These are phyloP conservation scores for Bipolaris cookei DNA, from an alignment of 2,329 filamentous ascomycete species.

Conservation along the genomic window DNA sequence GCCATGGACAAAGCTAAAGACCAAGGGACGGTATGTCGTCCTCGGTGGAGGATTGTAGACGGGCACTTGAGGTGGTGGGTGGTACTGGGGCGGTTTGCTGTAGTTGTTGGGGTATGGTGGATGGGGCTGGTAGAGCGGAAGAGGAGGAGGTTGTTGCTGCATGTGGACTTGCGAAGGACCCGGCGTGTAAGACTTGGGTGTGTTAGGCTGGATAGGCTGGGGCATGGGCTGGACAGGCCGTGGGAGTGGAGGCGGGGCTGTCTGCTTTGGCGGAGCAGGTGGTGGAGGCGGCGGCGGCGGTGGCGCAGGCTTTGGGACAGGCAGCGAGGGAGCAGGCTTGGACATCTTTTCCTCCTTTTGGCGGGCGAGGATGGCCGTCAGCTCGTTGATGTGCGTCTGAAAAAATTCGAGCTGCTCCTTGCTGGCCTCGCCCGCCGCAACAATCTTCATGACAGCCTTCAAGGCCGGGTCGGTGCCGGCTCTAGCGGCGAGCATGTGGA, in stretches of 20 bases:
- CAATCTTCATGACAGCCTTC: constrained; percentile 81
- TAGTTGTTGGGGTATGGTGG: constrained; percentile 32
- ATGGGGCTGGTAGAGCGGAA: constrained; percentile 26
- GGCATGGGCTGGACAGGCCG: constrained; percentile 24
- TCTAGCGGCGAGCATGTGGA: constrained; percentile 76
- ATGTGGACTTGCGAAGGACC: constrained; percentile 15
- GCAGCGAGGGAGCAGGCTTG: constrained; percentile 27
- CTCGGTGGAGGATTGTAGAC: constrained; percentile 50
- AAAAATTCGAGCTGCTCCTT: constrained; percentile 76
- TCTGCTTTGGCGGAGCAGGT: constrained; percentile 18
- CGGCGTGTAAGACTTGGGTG: constrained; percentile 14
- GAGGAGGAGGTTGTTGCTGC: constrained; percentile 31
- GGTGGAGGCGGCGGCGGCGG: constrained; percentile 20
- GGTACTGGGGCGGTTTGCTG: constrained; percentile 31
- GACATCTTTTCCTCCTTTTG: constrained; percentile 47
- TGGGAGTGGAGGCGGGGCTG: constrained; percentile 22
- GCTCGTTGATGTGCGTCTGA: constrained; percentile 79
- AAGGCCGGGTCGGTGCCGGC: constrained; percentile 75
- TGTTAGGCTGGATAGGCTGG: constrained; percentile 15
- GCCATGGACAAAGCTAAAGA: constrained; percentile 50
- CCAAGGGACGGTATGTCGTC: constrained; percentile 52
- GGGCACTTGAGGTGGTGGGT: constrained; percentile 31
- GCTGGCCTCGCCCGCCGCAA: constrained; percentile 75
- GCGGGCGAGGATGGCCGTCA: constrained; percentile 62
- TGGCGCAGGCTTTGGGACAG: constrained; percentile 19